Evolutionary conservation across 1,139 yeast species (phyloP), one percentile per base, ranked within the genome.

Genomic region (Debaryomycetaceae sp.): DNA sequence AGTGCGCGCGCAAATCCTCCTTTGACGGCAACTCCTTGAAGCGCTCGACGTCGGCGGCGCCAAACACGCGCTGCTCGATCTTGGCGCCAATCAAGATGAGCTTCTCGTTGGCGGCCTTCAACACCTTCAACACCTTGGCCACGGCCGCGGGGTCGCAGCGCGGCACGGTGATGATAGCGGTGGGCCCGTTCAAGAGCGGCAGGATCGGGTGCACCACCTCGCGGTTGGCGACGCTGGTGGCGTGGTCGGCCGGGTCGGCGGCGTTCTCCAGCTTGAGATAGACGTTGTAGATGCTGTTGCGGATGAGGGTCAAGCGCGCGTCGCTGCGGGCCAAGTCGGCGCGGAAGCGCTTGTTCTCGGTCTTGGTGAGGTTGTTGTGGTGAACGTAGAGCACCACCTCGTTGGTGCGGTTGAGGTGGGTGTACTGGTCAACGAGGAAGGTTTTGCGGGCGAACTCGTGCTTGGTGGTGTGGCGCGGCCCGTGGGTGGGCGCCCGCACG

Each of bases 41-140:
- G 37, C 62, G 46, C 34, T 75, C 64, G 33, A 91, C 61, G 33
- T 78, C 69, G 2, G 60, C 61, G 23, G 75, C 46, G 44, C 78
- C 74, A 48, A 71, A 69, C 11, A 77, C 63, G 9, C 71, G 65
- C 13, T 71, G 65, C 41, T 84, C 94, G 22, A 91, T 68, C 45
- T 78, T 75, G 22, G 95, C 97, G 27, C 97, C 98, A 37, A 91
- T 71, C 28, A 91, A 59, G 40, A 86, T 75, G 45, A 91, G 61
- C 49, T 77, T 79, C 48, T 86, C 96, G 46, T 76, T 78, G 28
- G 83, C 74, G 25, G 63, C 51, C 44, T 77, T 81, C 35, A 88
- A 53, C 24, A 77, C 53, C 48, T 74, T 81, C 45, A 83, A 58
- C 6, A 84, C 75, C 34, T 65, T 64, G 24, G 75, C 72, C 8